These are phyloP conservation scores for Cystobasidium onofrii DNA, from an alignment of 768 basidiomycete genomes.

Conservation along the genomic window DNA sequence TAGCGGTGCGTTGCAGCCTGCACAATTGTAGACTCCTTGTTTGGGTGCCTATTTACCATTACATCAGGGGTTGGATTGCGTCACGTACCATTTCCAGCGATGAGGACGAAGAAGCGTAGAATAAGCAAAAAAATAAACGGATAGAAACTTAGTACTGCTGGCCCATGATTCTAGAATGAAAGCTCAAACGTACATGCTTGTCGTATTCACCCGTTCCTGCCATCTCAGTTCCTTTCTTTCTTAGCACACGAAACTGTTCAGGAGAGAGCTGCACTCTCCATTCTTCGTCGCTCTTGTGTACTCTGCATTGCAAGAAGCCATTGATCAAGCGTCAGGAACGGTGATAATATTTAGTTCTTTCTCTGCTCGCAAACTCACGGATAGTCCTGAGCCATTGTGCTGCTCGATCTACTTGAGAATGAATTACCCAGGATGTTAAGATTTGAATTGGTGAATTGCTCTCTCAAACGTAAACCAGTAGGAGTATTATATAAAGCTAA, in stretches of 20 bases:
- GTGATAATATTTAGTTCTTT: no score
- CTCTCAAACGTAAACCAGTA: not conserved
- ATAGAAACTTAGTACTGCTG: no score
- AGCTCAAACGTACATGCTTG: slow-evolving; percentile 11
- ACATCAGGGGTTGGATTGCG: no score
- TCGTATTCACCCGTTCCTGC: slow-evolving; percentile 40
- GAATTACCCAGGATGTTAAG: slow-evolving; percentile 24
- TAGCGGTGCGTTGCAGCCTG: slow-evolving; percentile 38
- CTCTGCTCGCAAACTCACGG: slow-evolving; percentile 7
- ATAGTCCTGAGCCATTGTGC: not conserved
- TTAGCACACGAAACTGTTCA: slow-evolving; percentile 40
- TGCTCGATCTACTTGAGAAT: slow-evolving; percentile 22
- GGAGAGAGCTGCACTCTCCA: slow-evolving; percentile 36
- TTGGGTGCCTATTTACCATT: slow-evolving; percentile 36
- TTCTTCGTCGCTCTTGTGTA: slow-evolving; percentile 32
- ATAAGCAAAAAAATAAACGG: no score
- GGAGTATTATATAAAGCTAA: slow-evolving; percentile 14
- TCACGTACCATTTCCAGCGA: no score
- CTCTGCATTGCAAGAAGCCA: no score
- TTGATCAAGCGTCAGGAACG: no score
- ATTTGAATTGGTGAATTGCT: not conserved
- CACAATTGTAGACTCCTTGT: slow-evolving; percentile 39
- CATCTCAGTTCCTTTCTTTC: slow-evolving; percentile 39
- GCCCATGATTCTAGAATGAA: no score
- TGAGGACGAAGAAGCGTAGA: no score